phyloP scores from a whole-genome alignment of 2,329 filamentous ascomycete species.

The Trichoderma arundinaceum region DNA sequence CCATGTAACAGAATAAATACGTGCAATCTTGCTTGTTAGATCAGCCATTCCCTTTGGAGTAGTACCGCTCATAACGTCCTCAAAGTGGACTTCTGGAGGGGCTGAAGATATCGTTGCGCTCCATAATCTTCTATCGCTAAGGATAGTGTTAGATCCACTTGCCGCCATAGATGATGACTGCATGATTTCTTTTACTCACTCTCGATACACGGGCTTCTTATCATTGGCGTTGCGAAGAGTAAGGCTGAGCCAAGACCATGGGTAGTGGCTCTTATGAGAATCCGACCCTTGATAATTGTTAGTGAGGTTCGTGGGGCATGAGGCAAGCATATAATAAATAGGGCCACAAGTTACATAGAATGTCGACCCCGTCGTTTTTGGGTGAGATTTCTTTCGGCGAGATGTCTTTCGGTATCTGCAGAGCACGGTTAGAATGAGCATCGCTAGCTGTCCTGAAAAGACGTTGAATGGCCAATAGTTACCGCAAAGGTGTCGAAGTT shows the following conservation, averaged over 20 bases:
- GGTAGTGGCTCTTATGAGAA: constrained; percentile 71
- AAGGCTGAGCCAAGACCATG: constrained; percentile 56
- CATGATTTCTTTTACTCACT: constrained; percentile 10
- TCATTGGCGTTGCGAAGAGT: constrained; percentile 43
- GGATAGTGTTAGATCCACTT: neutral
- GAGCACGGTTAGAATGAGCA: neutral
- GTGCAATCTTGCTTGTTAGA: constrained; percentile 70
- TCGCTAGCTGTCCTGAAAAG: no score
- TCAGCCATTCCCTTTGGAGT: constrained; percentile 59
- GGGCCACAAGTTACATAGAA: constrained; percentile 43
- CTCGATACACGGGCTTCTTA: constrained; percentile 37
- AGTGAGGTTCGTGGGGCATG: constrained; percentile 4
- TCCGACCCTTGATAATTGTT: constrained; percentile 64
- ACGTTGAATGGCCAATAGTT: neutral
- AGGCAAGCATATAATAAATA: neutral
- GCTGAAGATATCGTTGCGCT: constrained; percentile 43
- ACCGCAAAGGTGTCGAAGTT: constrained; percentile 52
- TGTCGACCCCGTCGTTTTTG: constrained; percentile 41
- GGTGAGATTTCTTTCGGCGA: constrained; percentile 39
- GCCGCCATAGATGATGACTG: no score
- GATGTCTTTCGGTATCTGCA: constrained; percentile 44
- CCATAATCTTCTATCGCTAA: constrained; percentile 37
- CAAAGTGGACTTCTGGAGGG: constrained; percentile 65
- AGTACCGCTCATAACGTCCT: constrained; percentile 60
- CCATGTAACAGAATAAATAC: constrained; percentile 31